Conservation (phyloP, 495 filamentous ascomycete species). For the Hypoxylon crocopeplum region DNA sequence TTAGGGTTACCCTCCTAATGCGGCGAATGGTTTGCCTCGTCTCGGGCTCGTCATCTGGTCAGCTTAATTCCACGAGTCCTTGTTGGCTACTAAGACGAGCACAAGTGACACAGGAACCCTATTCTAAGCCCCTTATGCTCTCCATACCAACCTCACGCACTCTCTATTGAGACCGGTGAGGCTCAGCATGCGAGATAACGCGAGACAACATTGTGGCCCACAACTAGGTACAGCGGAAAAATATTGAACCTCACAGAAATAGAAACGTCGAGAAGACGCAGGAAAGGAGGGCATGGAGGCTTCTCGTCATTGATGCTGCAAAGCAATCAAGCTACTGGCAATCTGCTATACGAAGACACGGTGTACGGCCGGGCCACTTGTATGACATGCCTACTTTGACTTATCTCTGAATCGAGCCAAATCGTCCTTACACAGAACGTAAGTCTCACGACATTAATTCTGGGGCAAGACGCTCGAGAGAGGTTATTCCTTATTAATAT, state of each 20-base stretch:
- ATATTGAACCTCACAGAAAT: background rate
- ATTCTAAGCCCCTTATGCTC: background rate
- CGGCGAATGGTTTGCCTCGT: background rate
- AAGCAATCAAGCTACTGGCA: background rate
- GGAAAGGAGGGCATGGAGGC: background rate
- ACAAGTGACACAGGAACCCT: background rate
- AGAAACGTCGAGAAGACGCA: background rate
- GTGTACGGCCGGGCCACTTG: background rate
- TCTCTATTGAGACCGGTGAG: background rate
- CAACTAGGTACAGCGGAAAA: background rate
- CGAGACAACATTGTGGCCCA: background rate
- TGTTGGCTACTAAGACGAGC: constrained; percentile 14
- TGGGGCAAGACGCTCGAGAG: background rate
- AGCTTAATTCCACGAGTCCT: constrained; percentile 13
- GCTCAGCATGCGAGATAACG: constrained; percentile 1
- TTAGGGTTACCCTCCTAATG: background rate
- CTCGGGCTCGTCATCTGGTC: background rate
- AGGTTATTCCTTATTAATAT: background rate
- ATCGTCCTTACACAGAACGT: background rate
- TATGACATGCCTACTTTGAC: background rate
- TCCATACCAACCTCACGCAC: background rate
- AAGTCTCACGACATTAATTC: background rate
- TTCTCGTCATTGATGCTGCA: background rate
- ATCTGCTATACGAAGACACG: background rate
- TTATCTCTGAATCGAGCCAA: background rate